These are phyloP conservation scores for Neophaeococcomyces aloes DNA, from an alignment of 2,329 filamentous ascomycete species.

Conservation along the genomic window DNA sequence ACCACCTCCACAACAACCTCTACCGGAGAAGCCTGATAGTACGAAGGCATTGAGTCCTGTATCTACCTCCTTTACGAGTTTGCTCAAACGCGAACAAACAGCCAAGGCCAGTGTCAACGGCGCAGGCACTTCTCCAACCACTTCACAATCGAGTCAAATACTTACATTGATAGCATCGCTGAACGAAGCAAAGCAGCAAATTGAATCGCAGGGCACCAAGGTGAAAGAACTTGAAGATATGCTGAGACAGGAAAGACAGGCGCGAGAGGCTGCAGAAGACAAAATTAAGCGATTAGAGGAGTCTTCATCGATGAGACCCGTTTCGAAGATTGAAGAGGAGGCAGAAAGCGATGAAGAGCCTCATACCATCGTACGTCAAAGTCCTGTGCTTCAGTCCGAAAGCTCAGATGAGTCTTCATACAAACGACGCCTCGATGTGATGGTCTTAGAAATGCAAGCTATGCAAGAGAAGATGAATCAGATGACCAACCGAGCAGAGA, in stretches of 20 bases:
- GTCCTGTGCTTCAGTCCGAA: not conserved
- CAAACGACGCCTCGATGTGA: conserved; percentile 62
- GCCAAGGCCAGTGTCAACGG: conserved; percentile 54
- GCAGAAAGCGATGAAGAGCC: conserved; percentile 20
- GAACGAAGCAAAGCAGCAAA: conserved; percentile 71
- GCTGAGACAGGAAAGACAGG: conserved; percentile 67
- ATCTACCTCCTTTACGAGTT: conserved; percentile 39
- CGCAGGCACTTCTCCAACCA: conserved; percentile 34
- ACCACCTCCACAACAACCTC: conserved; percentile 81
- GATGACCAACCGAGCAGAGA: conserved; percentile 67
- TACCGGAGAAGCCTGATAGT: conserved; percentile 84
- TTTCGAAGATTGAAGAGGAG: conserved; percentile 24
- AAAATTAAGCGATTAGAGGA: conserved; percentile 60
- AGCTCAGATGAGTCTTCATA: conserved; percentile 31
- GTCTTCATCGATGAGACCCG: conserved; percentile 32
- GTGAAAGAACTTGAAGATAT: conserved; percentile 73
- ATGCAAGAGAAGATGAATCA: conserved; percentile 69
- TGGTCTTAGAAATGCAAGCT: conserved; percentile 69
- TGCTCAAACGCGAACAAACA: conserved; percentile 64
- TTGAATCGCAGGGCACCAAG: conserved; percentile 69
- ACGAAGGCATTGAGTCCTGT: conserved; percentile 39
- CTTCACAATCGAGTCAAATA: conserved; percentile 60
- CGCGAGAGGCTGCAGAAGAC: conserved; percentile 75
- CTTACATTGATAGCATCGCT: conserved; percentile 75
- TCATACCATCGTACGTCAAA: conserved; percentile 12